These are phyloP conservation scores for Sporisorium iseilematis-ciliati DNA, from an alignment of 1,284 basidiomycete species.

Conservation along the genomic window DNA sequence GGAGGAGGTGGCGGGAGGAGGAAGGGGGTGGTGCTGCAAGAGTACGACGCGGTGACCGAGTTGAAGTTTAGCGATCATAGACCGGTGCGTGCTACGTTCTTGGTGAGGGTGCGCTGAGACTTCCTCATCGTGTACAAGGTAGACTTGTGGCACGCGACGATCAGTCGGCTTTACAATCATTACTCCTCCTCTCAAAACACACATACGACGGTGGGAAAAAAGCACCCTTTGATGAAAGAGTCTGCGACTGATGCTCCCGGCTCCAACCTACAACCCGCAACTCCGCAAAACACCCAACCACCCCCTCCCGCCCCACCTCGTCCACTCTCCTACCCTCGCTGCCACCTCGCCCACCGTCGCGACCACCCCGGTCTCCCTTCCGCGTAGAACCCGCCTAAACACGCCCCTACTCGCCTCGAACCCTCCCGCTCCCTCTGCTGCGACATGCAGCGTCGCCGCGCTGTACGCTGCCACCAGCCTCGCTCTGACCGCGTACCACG, in stretches of 20 bases:
- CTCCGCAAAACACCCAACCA: constrained; percentile 44
- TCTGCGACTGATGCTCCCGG: too few species aligned
- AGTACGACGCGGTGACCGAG: constrained; percentile 31
- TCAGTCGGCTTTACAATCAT: too few species aligned
- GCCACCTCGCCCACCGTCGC: constrained; percentile 4
- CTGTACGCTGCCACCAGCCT: constrained; percentile 24
- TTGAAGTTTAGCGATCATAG: constrained; percentile 52
- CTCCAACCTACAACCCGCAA: constrained; percentile 20
- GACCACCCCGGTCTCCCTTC: constrained; percentile 12
- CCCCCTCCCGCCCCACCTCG: constrained; percentile 38
- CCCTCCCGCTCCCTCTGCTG: background rate
- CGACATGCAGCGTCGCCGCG: constrained; percentile 30
- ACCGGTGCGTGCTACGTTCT: constrained; percentile 44
- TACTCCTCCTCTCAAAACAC: too few species aligned
- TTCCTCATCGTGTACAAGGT: too few species aligned
- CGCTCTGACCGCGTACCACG: constrained; percentile 31
- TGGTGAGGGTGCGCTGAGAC: constrained; percentile 38
- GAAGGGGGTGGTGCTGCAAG: constrained; percentile 35
- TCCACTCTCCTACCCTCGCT: constrained; percentile 14
- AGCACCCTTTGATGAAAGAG: too few species aligned
- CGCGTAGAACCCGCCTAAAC: constrained; percentile 17
- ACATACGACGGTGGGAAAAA: too few species aligned
- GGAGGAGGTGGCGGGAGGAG: constrained; percentile 6
- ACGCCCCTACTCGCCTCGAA: constrained; percentile 18
- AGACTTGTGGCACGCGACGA: too few species aligned